Base-by-base conservation (phyloP, 331 rosid genomes). In the Malus hybrid region DNA sequence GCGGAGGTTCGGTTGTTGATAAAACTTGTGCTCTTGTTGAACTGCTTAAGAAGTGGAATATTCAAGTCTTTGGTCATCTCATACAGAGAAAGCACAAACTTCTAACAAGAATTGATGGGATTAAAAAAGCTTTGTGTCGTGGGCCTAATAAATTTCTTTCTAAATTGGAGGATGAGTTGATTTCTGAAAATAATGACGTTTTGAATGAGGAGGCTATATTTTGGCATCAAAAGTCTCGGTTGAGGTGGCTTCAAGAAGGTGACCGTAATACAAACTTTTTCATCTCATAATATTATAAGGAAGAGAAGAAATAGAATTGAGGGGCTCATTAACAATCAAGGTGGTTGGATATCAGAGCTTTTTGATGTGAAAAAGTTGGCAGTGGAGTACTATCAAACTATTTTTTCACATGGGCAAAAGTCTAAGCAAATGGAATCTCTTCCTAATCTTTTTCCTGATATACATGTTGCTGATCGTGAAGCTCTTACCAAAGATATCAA, bases 121-220 rank as follows among this genome's bases (percentile, higher is more conserved):
- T 57, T 57, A 6, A 57, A 3, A 57, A 19, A n/a, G 28, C 5
- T 19, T 9, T 57, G 6, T 9, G 13, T 10, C 0, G 1, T 9
- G 13, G 6, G 1, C 14, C 6, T 7, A 4, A 1, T n/a, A 3
- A 11, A 0, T 57, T 57, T 20, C 14, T 57, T 2, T 7, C 13
- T 0, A 20, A 20, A 0, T 3, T 57, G 5, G 6, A 57, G 14
- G 14, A 57, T 19, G 1, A 9, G 5, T 24, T 20, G 3, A 8
- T 6, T 4, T 0, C 3, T 20, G 29, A 57, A 0, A 9, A 19
- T 1, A 20, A 57, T 0, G 0, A 7, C 0, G 12, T 57, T 57
- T 0, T 28, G 0, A 0, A 62, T 2, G 10, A 62, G 6, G 19
- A 62, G 14, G 8, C 19, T 2, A 2, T 28, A 0, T 62, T 62